Evolutionary conservation across 331 rosid species (phyloP).

Genomic region (Rhamnella rubrinervis): DNA sequence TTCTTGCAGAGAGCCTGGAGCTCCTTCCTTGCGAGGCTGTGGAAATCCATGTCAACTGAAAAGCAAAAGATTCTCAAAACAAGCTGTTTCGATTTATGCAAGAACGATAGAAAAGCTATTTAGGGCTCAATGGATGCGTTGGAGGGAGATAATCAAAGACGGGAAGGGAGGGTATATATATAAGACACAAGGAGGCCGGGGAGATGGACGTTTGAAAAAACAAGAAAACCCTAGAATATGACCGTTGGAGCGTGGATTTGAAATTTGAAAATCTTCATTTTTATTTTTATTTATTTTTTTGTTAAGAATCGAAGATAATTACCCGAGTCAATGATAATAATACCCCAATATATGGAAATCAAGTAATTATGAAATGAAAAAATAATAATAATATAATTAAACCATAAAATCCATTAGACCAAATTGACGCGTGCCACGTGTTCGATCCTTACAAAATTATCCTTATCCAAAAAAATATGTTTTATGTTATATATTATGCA

Average conservation of each 20-base stretch:
- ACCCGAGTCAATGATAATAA: too few species aligned
- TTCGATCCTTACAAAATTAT: too few species aligned
- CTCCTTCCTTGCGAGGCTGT: slow-evolving; percentile 66
- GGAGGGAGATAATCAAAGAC: slow-evolving; percentile 1
- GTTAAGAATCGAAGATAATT: neutral
- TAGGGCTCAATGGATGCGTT: neutral
- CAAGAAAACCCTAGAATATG: slow-evolving; percentile 35
- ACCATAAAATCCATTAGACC: too few species aligned
- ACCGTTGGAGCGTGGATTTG: slow-evolving; percentile 60
- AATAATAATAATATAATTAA: too few species aligned
- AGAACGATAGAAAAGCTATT: neutral
- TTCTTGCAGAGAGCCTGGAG: slow-evolving; percentile 88
- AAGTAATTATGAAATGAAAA: too few species aligned
- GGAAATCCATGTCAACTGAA: slow-evolving; percentile 59
- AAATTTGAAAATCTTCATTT: slow-evolving; percentile 38
- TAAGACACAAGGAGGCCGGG: neutral
- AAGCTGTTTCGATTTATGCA: slow-evolving; percentile 43
- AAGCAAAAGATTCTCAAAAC: slow-evolving; percentile 24
- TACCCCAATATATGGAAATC: too few species aligned
- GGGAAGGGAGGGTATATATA: slow-evolving; percentile 14
- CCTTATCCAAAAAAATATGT: too few species aligned
- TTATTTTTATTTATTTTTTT: neutral
- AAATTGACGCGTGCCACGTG: too few species aligned
- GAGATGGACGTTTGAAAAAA: slow-evolving; percentile 12
- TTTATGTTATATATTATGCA: too few species aligned